Percentiles rank a stretch among this genome's conserved stretches.
These are phyloP conservation scores for Geotrichum candidum DNA, from an alignment of 1,139 yeast species.

Conservation along the genomic window DNA sequence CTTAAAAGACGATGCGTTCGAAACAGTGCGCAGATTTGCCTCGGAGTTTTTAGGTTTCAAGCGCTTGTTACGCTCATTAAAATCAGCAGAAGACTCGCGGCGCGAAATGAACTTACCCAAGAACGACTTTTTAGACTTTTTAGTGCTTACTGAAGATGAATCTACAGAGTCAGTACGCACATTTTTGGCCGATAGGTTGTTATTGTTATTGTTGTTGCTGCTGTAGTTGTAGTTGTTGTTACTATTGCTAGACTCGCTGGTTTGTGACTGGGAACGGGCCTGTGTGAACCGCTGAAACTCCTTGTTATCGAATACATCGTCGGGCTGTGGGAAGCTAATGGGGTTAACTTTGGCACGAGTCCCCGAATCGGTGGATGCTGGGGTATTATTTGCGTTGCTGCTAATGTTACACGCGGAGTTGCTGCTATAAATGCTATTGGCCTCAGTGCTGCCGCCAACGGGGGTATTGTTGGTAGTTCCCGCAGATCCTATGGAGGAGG, in stretches of 20 bases:
- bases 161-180: slow-evolving; percentile 21
- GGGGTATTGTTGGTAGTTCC: background rate
- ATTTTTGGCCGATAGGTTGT: background rate
- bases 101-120: slow-evolving; percentile 26
- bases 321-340: slow-evolving; percentile 15
- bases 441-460: background rate
- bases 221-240: no score
- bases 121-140: slow-evolving; percentile 22
- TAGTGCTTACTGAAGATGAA: slow-evolving; percentile 19
- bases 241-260: background rate
- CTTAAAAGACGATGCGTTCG: slow-evolving; percentile 9
- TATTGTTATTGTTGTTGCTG: background rate
- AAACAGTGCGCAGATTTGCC: slow-evolving; percentile 11
- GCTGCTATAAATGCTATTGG: slow-evolving; percentile 1
- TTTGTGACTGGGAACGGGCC: slow-evolving; percentile 1
- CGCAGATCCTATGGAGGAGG: slow-evolving; percentile 16
- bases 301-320: slow-evolving; percentile 16
- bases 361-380: slow-evolving; percentile 1
- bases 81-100: slow-evolving; percentile 26
- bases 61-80: slow-evolving; percentile 14
- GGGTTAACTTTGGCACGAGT: slow-evolving; percentile 7
- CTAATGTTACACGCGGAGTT: background rate
- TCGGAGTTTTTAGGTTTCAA: slow-evolving; percentile 15
- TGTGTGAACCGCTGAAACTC: background rate
- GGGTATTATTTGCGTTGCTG: background rate